A percentile compares a stretch with the other conserved stretches of the same genome.
phyloP scores from a whole-genome alignment of 1,284 basidiomycete species.

The Fistulinella staudtii region DNA sequence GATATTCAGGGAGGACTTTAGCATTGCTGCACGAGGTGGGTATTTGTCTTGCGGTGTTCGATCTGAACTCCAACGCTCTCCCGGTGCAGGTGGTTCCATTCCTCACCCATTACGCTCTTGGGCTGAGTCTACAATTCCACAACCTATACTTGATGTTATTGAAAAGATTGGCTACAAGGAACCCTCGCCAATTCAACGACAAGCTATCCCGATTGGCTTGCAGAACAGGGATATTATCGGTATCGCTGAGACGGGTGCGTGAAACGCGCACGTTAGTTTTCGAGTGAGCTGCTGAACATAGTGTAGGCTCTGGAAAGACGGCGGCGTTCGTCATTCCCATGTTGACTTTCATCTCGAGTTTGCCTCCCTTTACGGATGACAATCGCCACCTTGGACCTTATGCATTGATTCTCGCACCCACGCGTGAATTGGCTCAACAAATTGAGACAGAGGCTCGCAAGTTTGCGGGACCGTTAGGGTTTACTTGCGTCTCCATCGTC shows the following conservation, averaged over 20 bases:
- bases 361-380: conserved; percentile 85
- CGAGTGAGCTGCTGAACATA: conserved; percentile 7
- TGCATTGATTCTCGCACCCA: conserved; percentile 91
- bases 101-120: conserved; percentile 91
- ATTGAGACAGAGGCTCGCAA: conserved; percentile 92
- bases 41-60: not conserved
- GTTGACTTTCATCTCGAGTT: conserved; percentile 87
- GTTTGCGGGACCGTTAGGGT: conserved; percentile 86
- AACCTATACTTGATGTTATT: conserved; percentile 77
- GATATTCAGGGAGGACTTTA: conserved; percentile 98
- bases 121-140: conserved; percentile 84
- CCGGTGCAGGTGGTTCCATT: conserved; percentile 76
- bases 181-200: conserved; percentile 94
- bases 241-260: conserved; percentile 89
- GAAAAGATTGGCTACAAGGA: conserved; percentile 94
- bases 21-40: conserved; percentile 84
- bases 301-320: conserved; percentile 92
- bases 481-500: conserved; percentile 94
- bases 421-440: conserved; percentile 96
- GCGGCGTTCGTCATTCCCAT: conserved; percentile 99
- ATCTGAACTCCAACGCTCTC: conserved; percentile 1
- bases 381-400: conserved; percentile 93
- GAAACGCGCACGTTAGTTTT: not conserved
- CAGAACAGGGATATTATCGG: conserved; percentile 97
- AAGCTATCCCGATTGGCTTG: conserved; percentile 96